Conservation (phyloP, 2,329 filamentous ascomycete species). For the Fusarium buxicola region DNA sequence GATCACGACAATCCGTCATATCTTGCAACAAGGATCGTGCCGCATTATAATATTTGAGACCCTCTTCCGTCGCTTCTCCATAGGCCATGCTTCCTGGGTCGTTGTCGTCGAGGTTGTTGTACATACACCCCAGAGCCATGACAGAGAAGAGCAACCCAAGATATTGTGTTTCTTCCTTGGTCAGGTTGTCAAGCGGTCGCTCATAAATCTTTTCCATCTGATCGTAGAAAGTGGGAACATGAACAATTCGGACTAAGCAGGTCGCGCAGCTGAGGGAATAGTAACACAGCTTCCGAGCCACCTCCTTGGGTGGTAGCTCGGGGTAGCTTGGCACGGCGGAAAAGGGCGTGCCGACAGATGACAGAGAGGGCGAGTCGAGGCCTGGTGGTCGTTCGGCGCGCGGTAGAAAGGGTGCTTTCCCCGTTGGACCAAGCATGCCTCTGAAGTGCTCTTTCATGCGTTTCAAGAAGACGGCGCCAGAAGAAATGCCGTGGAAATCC, state of each 20-base stretch:
- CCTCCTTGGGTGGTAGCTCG: conserved; percentile 76
- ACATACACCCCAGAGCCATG: conserved; percentile 79
- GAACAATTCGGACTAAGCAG: conserved; percentile 75
- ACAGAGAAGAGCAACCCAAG: conserved; percentile 78
- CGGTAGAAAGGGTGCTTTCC: conserved; percentile 69
- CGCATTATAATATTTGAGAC: conserved; percentile 79
- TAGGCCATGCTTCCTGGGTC: conserved; percentile 62
- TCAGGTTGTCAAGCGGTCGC: conserved; percentile 70
- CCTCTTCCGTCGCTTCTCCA: conserved; percentile 65
- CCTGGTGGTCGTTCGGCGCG: conserved; percentile 62
- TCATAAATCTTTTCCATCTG: conserved; percentile 84
- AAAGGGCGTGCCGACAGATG: conserved; percentile 72
- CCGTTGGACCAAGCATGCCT: conserved; percentile 75
- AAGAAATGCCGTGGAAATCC: conserved; percentile 96
- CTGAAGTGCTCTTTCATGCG: conserved; percentile 91
- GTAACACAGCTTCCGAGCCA: conserved; percentile 64
- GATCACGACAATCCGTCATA: conserved; percentile 76
- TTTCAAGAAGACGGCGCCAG: conserved; percentile 87
- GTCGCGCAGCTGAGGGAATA: conserved; percentile 69
- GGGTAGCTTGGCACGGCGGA: conserved; percentile 64
- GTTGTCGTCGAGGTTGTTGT: conserved; percentile 68
- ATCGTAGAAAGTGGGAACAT: conserved; percentile 83
- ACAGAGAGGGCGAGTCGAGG: conserved; percentile 76
- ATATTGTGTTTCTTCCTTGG: conserved; percentile 73
- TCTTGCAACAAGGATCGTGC: conserved; percentile 74